These are phyloP conservation scores for Pichia californica DNA, from an alignment of 805 yeast species.

Conservation along the genomic window DNA sequence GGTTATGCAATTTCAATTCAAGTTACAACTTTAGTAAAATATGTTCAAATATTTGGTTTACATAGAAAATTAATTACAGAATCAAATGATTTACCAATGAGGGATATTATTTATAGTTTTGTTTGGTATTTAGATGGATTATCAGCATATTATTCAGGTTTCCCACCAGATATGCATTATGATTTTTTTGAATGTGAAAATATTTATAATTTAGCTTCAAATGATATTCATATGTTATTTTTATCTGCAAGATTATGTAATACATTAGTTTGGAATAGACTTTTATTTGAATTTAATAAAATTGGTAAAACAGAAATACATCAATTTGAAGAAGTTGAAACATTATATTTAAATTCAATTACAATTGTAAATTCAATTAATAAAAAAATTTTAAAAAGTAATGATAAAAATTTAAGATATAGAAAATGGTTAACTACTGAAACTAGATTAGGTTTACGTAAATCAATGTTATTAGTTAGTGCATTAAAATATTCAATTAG, in stretches of 20 bases:
- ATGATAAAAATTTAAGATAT: slow-evolving; percentile 3
- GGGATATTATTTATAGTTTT: slow-evolving; percentile 18
- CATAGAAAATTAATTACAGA: slow-evolving; percentile 14
- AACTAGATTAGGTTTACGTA: slow-evolving; percentile 16
- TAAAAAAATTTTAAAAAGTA: slow-evolving; percentile 3
- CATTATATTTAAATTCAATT: slow-evolving; percentile 7
- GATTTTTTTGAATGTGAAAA: slow-evolving; percentile 16
- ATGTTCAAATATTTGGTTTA: slow-evolving; percentile 17
- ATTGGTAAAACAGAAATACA: slow-evolving; percentile 8
- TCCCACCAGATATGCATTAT: slow-evolving; percentile 16
- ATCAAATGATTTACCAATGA: slow-evolving; percentile 10
- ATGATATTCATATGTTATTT: slow-evolving; percentile 12
- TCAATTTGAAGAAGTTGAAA: slow-evolving; percentile 9
- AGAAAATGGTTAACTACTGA: slow-evolving; percentile 16
- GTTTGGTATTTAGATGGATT: slow-evolving; percentile 19
- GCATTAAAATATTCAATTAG: slow-evolving; percentile 12
- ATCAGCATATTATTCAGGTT: slow-evolving; percentile 19
- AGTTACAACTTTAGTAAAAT: slow-evolving; percentile 13
- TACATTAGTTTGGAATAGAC: slow-evolving; percentile 14
- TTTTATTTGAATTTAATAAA: slow-evolving; percentile 17
- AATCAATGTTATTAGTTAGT: slow-evolving; percentile 16
- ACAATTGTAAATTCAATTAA: slow-evolving; percentile 10
- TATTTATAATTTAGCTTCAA: slow-evolving; percentile 10
- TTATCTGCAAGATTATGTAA: slow-evolving; percentile 15
- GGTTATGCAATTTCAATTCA: slow-evolving; percentile 15